Evolutionary conservation across 345 rosid genomes (phyloP).

Genomic region (Durio zibethinus): DNA sequence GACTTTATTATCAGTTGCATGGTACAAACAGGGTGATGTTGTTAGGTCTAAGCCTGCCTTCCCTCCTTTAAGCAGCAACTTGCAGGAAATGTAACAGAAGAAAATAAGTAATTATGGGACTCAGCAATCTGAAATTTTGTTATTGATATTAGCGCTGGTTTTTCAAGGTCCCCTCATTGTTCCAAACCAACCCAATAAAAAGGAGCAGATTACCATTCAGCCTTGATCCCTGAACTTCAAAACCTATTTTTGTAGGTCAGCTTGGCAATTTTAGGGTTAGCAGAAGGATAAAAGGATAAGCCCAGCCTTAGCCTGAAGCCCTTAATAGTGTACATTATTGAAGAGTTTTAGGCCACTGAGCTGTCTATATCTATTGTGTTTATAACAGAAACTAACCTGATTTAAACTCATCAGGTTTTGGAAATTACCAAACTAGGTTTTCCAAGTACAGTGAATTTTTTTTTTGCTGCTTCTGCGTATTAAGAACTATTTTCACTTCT

Average conservation of each 20-base stretch:
- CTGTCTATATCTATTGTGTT: not conserved
- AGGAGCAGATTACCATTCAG: not conserved
- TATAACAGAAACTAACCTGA: not conserved
- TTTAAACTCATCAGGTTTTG: not conserved
- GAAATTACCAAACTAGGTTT: not conserved
- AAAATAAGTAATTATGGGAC: too few species aligned
- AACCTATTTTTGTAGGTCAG: not conserved
- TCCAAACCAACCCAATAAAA: not conserved
- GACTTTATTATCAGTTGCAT: not conserved
- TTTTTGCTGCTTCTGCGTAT: not conserved
- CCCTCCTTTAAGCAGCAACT: not conserved
- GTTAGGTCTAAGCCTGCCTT: not conserved
- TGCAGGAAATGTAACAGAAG: not conserved
- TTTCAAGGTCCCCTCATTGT: not conserved
- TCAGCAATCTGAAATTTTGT: too few species aligned
- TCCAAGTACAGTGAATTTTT: not conserved
- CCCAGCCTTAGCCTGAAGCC: not conserved
- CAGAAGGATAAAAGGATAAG: slow-evolving; percentile 5
- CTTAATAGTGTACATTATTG: not conserved
- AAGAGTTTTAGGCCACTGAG: not conserved
- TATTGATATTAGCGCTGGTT: not conserved
- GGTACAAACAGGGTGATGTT: not conserved
- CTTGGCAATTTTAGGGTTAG: not conserved
- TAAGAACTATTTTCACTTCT: not conserved
- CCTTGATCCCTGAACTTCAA: not conserved